Evolutionary conservation across 1,284 basidiomycete species (phyloP).

Genomic region (Athelia psychrophila): DNA sequence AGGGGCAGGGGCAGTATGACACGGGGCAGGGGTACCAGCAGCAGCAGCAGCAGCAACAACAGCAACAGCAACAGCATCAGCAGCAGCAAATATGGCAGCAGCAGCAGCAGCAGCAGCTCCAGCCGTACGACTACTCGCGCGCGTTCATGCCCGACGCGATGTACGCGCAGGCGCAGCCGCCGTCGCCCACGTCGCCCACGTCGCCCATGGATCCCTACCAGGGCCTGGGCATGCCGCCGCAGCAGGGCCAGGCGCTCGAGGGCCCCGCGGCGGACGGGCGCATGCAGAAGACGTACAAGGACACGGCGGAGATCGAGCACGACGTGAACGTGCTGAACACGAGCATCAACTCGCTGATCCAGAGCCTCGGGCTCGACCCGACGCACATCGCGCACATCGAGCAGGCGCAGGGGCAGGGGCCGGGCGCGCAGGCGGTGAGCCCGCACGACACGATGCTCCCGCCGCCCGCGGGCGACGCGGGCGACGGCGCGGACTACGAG

Average conservation of each 20-base stretch:
- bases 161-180: constrained; percentile 13
- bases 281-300: constrained; percentile 58
- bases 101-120: neutral
- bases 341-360: constrained; percentile 73
- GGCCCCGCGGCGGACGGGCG: constrained; percentile 24
- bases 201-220: constrained; percentile 5
- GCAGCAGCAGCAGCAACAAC: too few relatives aligned
- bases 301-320: constrained; percentile 62
- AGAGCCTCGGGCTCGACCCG: constrained; percentile 66
- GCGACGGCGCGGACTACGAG: neutral
- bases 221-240: too few relatives aligned
- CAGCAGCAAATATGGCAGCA: constrained; percentile 4
- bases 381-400: constrained; percentile 15
- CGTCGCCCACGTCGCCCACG: constrained; percentile 14
- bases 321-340: constrained; percentile 73
- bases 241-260: too few relatives aligned
- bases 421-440: constrained; percentile 8
- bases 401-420: neutral
- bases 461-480: neutral
- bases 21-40: constrained; percentile 5
- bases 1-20: constrained; percentile 14
- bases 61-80: constrained; percentile 2
- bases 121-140: neutral
- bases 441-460: constrained; percentile 3
- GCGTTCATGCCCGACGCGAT: constrained; percentile 10